Conservation (phyloP, 2,329 filamentous ascomycete species). For the Helminthosporium solani region DNA sequence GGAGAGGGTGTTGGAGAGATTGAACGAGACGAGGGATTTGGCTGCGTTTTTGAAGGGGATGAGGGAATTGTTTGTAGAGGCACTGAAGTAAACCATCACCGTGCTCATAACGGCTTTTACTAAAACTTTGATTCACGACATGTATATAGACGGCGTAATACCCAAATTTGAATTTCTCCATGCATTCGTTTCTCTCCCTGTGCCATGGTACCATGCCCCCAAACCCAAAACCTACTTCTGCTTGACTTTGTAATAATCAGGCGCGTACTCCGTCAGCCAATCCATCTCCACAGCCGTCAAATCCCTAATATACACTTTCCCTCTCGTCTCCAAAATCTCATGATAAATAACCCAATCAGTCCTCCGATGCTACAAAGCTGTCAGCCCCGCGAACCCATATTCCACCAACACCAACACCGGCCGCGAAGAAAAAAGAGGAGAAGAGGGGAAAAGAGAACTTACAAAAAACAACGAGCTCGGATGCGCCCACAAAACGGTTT, state of each 20-base stretch:
- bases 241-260: conserved; percentile 57
- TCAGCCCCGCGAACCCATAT: conserved; percentile 1
- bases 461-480: conserved; percentile 89
- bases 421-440: no score
- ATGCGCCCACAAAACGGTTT: conserved; percentile 78
- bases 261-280: conserved; percentile 90
- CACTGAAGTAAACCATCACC: conserved; percentile 46
- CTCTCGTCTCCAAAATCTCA: conserved; percentile 84
- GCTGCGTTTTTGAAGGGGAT: conserved; percentile 75
- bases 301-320: conserved; percentile 88
- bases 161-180: conserved; percentile 3
- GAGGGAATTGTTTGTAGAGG: conserved; percentile 70
- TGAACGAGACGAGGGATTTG: conserved; percentile 80
- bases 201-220: no score
- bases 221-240: conserved; percentile 11
- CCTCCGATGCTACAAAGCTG: conserved; percentile 70
- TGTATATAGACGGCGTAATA: conserved; percentile 5
- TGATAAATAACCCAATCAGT: conserved; percentile 96
- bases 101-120: not conserved
- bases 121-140: not conserved
- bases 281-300: conserved; percentile 88
- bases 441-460: conserved; percentile 31
- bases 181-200: no score
- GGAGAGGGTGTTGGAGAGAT: conserved; percentile 71
- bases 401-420: no score